phyloP scores from a whole-genome alignment of 1,284 basidiomycete species.

The Moesziomyces globuligerus region DNA sequence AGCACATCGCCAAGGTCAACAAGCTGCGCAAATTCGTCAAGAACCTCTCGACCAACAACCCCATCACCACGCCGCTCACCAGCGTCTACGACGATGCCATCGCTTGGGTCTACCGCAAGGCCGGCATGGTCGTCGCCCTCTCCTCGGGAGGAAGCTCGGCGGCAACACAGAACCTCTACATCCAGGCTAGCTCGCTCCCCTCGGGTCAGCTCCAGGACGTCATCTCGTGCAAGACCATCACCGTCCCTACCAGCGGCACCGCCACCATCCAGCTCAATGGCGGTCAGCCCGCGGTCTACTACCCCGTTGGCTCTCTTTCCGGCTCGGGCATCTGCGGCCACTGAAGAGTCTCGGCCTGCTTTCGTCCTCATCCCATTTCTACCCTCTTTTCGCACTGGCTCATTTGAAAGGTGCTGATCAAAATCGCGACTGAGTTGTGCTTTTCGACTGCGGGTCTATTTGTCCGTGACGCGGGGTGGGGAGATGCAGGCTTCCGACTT shows the following conservation, averaged over 20 bases:
- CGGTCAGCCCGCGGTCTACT: conserved; percentile 23
- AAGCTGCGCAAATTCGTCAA: conserved; percentile 74
- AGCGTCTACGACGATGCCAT: conserved; percentile 30
- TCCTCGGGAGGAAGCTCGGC: conserved; percentile 74
- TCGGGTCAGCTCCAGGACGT: conserved; percentile 74
- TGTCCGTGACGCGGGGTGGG: background rate
- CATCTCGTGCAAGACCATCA: conserved; percentile 72
- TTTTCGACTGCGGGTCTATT: no score
- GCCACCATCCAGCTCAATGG: conserved; percentile 47
- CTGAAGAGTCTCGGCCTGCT: background rate
- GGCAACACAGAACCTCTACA: conserved; percentile 65
- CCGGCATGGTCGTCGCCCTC: conserved; percentile 75
- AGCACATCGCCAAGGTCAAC: conserved; percentile 73
- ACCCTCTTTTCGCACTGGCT: background rate
- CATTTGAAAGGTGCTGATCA: background rate
- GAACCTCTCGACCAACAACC: conserved; percentile 69
- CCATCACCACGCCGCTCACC: conserved; percentile 72
- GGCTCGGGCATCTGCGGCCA: conserved; percentile 21
- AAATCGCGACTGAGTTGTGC: no score
- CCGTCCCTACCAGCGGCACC: conserved; percentile 70
- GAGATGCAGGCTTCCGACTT: conserved; percentile 13
- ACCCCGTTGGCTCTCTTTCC: conserved; percentile 5
- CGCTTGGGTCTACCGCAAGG: conserved; percentile 74
- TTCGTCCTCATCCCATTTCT: background rate
- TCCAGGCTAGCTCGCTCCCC: conserved; percentile 63